Evolutionary conservation across 2,329 filamentous ascomycete genomes (phyloP).

Genomic region (Aspergillus sp.): DNA sequence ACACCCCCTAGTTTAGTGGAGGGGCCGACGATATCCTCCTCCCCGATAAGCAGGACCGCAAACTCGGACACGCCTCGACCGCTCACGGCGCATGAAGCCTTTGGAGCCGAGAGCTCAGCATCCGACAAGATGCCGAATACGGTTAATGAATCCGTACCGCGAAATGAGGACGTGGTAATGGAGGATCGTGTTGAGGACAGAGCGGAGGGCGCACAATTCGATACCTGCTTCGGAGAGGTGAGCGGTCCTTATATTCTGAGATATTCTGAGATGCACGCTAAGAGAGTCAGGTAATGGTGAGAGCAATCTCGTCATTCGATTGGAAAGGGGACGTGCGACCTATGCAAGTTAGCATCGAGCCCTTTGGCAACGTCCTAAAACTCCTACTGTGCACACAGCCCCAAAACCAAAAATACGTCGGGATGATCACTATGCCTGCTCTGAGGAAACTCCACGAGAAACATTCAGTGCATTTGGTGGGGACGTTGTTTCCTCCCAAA

Average conservation of each 20-base stretch:
- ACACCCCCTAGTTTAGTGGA: neutral
- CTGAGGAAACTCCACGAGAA: neutral
- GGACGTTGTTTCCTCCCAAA: neutral
- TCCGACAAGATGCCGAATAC: neutral
- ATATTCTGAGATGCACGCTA: neutral
- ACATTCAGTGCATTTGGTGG: neutral
- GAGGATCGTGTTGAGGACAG: neutral
- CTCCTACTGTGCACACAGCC: neutral
- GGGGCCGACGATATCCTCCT: neutral
- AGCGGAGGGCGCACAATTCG: neutral
- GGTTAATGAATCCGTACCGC: neutral
- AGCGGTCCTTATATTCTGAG: neutral
- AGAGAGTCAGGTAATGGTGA: neutral
- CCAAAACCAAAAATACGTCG: neutral
- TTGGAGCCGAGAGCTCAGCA: neutral
- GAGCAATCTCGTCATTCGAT: neutral
- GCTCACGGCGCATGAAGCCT: neutral
- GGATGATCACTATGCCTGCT: neutral
- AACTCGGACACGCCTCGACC: neutral
- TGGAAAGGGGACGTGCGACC: neutral
- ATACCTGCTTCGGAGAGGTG: slow-evolving; percentile 11
- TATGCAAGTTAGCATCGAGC: neutral
- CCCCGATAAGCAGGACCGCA: neutral
- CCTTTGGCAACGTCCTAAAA: neutral
- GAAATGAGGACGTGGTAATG: neutral